Base-by-base conservation (phyloP, 108 stramenopile species). In the Skeletonema grethae region DNA sequence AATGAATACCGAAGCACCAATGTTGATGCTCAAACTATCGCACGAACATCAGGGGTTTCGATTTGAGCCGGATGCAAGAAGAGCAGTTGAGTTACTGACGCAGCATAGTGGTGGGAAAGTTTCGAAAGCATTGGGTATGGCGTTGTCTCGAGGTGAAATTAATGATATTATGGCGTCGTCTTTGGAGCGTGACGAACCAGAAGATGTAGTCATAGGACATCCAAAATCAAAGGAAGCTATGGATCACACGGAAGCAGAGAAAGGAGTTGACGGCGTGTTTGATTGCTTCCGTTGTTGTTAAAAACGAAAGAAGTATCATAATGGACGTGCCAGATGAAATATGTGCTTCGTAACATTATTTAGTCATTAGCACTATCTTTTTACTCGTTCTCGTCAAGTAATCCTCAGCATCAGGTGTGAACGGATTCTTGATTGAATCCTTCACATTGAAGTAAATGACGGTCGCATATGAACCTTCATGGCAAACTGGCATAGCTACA, bases 41-140 rank as follows among this genome's bases (percentile, higher is more conserved):
- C 61, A 78, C 25, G 94, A 95, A 73, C 94, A 95, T 78, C 82
- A 85, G 20, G 94, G 91, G 18, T 95, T 90, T 72, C 59, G 55
- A 13, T 91, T 92, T 82, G 87, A 89, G 32, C 80, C 85, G n/a
- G 82, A 87, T 45, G 65, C 82, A 6, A 25, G 25, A 9, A 72
- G 62, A 45, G 66, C 82, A 9, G 67, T 77, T 32, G 75, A 88
- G 20, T 61, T 76, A 56, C 31, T 95, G 22, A 32, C 50, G 29
- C 48, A 75, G 32, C 94, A 95, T 55, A 88, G 85, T 62, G 91
- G 91, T 22, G 91, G 91, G 22, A 89, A 85, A 69, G 70, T 83
- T 16, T 86, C 88, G 1, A 67, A 73, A 41, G 91, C 89, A 41
- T 59, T 95, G 13, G 28, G 35, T 58, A 85, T 83, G 83, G 91